Base-by-base conservation (phyloP, 257 asterid genomes). In the Phtheirospermum japonicum region DNA sequence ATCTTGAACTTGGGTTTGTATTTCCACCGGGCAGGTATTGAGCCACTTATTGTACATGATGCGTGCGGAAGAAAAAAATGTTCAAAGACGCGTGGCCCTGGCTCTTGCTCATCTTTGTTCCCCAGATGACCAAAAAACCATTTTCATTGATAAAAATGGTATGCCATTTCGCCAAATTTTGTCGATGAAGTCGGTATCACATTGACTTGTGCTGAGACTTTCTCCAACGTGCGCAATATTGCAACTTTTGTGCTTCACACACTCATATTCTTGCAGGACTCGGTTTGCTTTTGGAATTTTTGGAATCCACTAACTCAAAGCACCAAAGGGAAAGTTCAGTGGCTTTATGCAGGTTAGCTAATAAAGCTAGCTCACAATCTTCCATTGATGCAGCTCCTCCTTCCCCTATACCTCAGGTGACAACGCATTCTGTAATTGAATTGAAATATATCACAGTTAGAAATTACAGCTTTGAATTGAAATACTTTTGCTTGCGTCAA, bases 381-480 rank as follows among this genome's bases (percentile, higher is more conserved):
- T 85, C 93, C 20, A 65, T 84, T 49, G 97, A 93, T 79, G 92
- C 97, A 30, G 99, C 99, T 75, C 99, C 99, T 68, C 97, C 92
- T 31, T 93, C 99, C 51, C 99, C 97, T 33, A 67, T 67, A 68
- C 95, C 96, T 61, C 95, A 93, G 96, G 99, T 93, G 75, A 49
- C 50, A 3, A 49, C 42, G 5, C 34, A 50, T 33, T 61, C 39
- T 59, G 16, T 39, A 17, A 20, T 58, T 59, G 31, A 36, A 58
- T 18, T 55, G 63, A 32, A 12, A 60, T 37, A 62, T 31, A 43
- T 19, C 43, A 13, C 64, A 42, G 56, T 26, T 37, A 19, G 49
- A 30, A 13, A 32, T 43, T 49, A 8, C 10, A 13, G 39, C 57
- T 60, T 26, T 53, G 48, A 28, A 30, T 34, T 40, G 34, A 36